A percentile compares a stretch with the other conserved stretches of the same genome.
Evolutionary conservation across 1,284 basidiomycete genomes (phyloP).

Genomic region (Porogramme epimiltina): DNA sequence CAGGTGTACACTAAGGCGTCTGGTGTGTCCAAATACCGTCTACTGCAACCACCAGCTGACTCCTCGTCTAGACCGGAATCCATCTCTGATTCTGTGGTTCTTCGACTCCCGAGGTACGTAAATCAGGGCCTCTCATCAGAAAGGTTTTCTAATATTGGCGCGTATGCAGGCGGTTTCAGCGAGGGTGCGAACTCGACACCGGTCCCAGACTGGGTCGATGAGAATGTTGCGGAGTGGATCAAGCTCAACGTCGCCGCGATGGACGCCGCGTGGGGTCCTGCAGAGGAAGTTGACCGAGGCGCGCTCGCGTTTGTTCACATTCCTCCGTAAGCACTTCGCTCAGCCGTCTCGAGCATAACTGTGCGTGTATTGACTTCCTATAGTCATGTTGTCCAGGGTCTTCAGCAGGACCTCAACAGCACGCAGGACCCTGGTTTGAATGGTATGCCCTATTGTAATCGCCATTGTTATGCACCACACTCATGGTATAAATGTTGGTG

Average conservation of each 20-base stretch:
- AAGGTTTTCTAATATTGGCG: too few relatives aligned
- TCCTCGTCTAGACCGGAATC: constrained; percentile 41
- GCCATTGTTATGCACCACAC: too few relatives aligned
- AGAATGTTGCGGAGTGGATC: constrained; percentile 62
- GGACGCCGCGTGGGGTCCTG: constrained; percentile 60
- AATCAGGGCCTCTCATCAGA: neutral
- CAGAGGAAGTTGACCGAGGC: constrained; percentile 40
- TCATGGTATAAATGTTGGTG: neutral
- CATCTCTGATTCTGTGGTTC: constrained; percentile 65
- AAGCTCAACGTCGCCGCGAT: constrained; percentile 49
- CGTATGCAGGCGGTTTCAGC: constrained; percentile 52
- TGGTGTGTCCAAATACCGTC: neutral
- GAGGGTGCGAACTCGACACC: constrained; percentile 42
- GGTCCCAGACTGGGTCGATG: constrained; percentile 70
- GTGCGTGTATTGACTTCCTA: neutral
- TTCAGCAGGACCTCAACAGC: constrained; percentile 52
- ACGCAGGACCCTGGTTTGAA: constrained; percentile 61
- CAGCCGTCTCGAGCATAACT: neutral
- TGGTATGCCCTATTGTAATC: constrained; percentile 37
- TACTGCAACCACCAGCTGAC: neutral
- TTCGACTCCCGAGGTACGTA: constrained; percentile 67
- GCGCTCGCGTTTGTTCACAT: constrained; percentile 74
- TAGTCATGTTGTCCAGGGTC: constrained; percentile 52
- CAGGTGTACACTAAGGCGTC: constrained; percentile 16
- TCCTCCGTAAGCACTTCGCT: constrained; percentile 37